Percentiles rank a stretch among this genome's conserved stretches.
Evolutionary conservation across 2,329 filamentous ascomycete species (phyloP).

Genomic region (Bretziella fagacearum): DNA sequence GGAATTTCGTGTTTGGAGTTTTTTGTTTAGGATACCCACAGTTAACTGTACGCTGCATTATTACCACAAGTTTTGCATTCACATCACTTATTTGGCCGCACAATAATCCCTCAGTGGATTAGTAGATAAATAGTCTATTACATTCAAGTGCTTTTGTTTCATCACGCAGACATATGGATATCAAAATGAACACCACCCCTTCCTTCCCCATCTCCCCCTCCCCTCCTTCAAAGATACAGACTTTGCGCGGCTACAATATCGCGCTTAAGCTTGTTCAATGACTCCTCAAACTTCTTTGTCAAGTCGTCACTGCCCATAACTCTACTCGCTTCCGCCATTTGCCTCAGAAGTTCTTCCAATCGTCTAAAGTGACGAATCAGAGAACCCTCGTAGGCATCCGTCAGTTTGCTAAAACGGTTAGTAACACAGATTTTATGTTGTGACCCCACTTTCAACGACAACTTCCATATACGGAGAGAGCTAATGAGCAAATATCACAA

Average conservation of each 20-base stretch:
- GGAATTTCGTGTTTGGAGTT: neutral
- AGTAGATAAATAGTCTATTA: too few relatives aligned
- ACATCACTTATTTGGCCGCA: too few relatives aligned
- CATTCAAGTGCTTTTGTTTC: neutral
- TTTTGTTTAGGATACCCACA: neutral
- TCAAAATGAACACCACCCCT: too few relatives aligned
- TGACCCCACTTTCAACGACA: neutral
- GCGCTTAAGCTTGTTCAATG: slow-evolving; percentile 68
- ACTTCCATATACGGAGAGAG: too few relatives aligned
- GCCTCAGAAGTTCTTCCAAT: slow-evolving; percentile 79
- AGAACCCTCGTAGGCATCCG: slow-evolving; percentile 91
- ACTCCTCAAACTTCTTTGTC: slow-evolving; percentile 77
- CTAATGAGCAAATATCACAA: neutral
- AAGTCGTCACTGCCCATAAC: slow-evolving; percentile 97
- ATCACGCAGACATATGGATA: neutral
- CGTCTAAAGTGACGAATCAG: slow-evolving; percentile 91
- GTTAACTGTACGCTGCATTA: neutral
- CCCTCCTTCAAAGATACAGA: slow-evolving; percentile 52
- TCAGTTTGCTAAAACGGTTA: slow-evolving; percentile 66
- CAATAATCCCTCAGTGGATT: too few relatives aligned
- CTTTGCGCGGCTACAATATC: slow-evolving; percentile 93
- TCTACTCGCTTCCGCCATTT: slow-evolving; percentile 90
- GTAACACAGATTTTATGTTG: slow-evolving; percentile 14
- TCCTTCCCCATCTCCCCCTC: neutral
- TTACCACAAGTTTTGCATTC: too few relatives aligned